Base-by-base conservation (phyloP, 164 flowering plant genomes). In the Dillenia suffruticosa region DNA sequence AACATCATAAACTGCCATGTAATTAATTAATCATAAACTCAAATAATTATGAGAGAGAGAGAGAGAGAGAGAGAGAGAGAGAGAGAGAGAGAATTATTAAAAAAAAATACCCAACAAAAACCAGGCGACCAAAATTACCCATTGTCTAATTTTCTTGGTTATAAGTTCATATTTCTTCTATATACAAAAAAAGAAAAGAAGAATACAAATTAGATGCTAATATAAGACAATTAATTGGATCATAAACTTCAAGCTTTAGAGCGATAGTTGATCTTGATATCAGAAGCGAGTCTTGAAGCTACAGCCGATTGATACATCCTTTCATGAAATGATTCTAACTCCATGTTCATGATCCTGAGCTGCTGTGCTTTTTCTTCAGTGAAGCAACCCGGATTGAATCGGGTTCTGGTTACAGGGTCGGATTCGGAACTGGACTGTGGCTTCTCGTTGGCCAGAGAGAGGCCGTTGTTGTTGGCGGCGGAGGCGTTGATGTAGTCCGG, bases 281-380 rank as follows among this genome's bases (percentile, higher is more conserved):
- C 92, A 5, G 96, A 80, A 12, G 96, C 97, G 53, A 91, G 93
- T 1, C 95, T 75, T 14, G 97, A 80, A 43, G 97, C 97, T 72
- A 89, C 87, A 2, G 96, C 86, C 10, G 93, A 91, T 72, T 88
- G 97, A 65, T 91, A 91, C 97, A 91, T 91, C 51, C 61, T 68
- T 57, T 91, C 97, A 63, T 91, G 97, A 58, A 82, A 88, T 14
- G 80, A 65, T 52, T 71, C 61, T 24, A 81, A 49, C 44, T 80
- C 89, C 55, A 49, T 72, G 14, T 86, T 84, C 87, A 67, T 74
- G 76, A 76, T 58, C 59, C 97, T 74, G 22, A 91, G 83, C 76
- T 69, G 83, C 74, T 58, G 82, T 59, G 96, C 97, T 76, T 91
- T 91, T 68, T 89, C 92, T 61, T 75, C 88, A 14, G 96, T 91